Base-by-base conservation (phyloP, 768 basidiomycete genomes). In the Russula ochroleuca region DNA sequence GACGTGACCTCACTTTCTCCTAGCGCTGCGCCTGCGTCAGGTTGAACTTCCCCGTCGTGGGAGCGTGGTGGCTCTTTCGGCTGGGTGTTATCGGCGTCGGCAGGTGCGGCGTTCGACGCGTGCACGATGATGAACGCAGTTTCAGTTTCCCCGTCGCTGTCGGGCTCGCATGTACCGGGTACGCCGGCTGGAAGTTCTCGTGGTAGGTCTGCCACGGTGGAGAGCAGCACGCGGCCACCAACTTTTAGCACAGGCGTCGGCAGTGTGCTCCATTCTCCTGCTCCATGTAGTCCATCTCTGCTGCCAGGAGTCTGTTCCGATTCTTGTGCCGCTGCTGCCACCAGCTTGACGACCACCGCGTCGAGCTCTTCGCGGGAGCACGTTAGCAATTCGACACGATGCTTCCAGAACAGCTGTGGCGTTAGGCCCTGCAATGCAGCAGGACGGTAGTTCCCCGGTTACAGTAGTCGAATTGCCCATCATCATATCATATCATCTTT, bases 371-470 rank as follows among this genome's bases (percentile, higher is more conserved):
- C 72, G 25, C 87, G 78, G 8, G 73, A 69, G 0, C 80, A 72
- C 0, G 69, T 37, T 17, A 94, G 73, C 7, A 96, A 74, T 9
- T 67, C 69, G 2, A 74, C 70, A 33, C 76, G 77, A 68, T 92
- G 72, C 31, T 62, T 66, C 90, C 94, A 95, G 72, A 89, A 96
- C 15, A 86, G 57, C 2, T 71, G 67, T 0, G 94, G 88, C 1
- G 85, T 91, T 59, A 96, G 75, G 5, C 92, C 92, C 88, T 92
- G 68, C 21, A 35, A 47, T 5, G n/a, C 3, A 13, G 13, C 33
- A 57, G n/a, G 0, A 43, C 17, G 11, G 28, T 31, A 15, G 19
- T 35, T 35, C 21, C 10, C 33, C 31, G 5, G 31, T 52, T n/a
- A 28, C 5, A n/a, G n/a, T n/a, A n/a, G n/a, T n/a, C n/a, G 15